These are phyloP conservation scores for Hygrocybe punicea DNA, from an alignment of 768 basidiomycete genomes.

Conservation along the genomic window DNA sequence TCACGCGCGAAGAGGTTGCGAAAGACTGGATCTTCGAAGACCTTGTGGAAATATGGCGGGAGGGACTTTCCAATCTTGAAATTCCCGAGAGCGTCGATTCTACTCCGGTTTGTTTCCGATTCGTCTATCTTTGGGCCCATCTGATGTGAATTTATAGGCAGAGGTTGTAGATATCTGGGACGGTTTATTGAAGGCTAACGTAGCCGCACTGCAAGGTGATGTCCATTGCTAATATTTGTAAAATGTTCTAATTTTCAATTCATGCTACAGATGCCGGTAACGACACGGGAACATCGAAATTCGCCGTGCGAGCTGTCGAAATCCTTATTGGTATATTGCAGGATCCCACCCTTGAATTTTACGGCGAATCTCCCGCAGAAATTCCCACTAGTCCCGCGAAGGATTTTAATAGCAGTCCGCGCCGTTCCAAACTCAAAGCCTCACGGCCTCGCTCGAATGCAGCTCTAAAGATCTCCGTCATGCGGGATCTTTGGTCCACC, in stretches of 20 bases:
- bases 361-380: conserved; percentile 22
- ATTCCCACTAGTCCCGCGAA: conserved; percentile 12
- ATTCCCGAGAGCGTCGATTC: conserved; percentile 43
- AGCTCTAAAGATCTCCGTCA: conserved; percentile 55
- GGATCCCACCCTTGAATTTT: conserved; percentile 46
- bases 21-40: conserved; percentile 51
- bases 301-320: conserved; percentile 40
- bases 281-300: conserved; percentile 35
- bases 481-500: conserved; percentile 56
- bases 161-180: conserved; percentile 57
- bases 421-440: not conserved
- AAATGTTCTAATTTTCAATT: conserved; percentile 5
- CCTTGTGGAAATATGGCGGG: conserved; percentile 53
- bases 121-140: not conserved
- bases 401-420: conserved; percentile 12
- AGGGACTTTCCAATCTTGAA: conserved; percentile 42
- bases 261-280: conserved; percentile 42
- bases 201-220: conserved; percentile 46
- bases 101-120: conserved; percentile 43
- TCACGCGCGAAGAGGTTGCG: conserved; percentile 56
- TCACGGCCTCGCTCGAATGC: conserved; percentile 31
- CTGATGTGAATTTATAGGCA: conserved; percentile 25
- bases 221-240: not conserved
- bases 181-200: conserved; percentile 50
- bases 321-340: conserved; percentile 50